These are phyloP conservation scores for Metschnikowia anglica DNA, from an alignment of 805 yeast genomes.

Conservation along the genomic window DNA sequence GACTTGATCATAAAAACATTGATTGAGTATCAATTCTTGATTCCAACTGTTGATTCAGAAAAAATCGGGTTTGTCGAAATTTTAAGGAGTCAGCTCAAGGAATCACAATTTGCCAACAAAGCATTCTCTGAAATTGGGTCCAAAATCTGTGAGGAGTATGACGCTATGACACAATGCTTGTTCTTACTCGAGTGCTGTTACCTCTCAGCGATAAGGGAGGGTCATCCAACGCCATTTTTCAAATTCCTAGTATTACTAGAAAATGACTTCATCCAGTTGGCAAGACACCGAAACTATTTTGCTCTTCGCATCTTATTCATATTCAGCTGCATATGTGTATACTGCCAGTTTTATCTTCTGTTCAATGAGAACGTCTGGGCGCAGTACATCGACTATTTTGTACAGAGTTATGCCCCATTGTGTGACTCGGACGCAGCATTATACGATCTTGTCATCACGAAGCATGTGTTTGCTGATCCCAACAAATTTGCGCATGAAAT, in stretches of 20 bases:
- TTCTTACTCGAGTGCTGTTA: slow-evolving; percentile 18
- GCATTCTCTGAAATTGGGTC: slow-evolving; percentile 14
- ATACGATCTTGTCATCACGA: slow-evolving; percentile 9
- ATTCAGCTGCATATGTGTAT: slow-evolving; percentile 22
- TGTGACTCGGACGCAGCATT: slow-evolving; percentile 9
- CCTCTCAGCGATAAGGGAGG: slow-evolving; percentile 14
- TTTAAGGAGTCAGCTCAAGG: slow-evolving; percentile 8
- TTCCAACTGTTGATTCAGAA: not conserved
- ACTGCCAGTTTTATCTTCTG: slow-evolving; percentile 25
- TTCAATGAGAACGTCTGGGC: slow-evolving; percentile 29
- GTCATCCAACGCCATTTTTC: slow-evolving; percentile 35
- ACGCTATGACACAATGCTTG: slow-evolving; percentile 10
- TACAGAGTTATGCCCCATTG: slow-evolving; percentile 4
- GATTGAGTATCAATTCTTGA: slow-evolving; percentile 6
- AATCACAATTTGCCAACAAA: slow-evolving; percentile 5
- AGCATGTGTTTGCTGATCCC: slow-evolving; percentile 2
- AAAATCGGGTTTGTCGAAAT: slow-evolving; percentile 11
- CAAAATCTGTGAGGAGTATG: slow-evolving; percentile 11
- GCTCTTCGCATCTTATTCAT: slow-evolving; percentile 29
- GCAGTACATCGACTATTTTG: slow-evolving; percentile 25
- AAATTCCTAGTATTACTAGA: slow-evolving; percentile 26
- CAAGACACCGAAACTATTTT: slow-evolving; percentile 23
- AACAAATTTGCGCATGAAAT: slow-evolving; percentile 6
- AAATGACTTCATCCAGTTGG: slow-evolving; percentile 20
- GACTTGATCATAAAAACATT: slow-evolving; percentile 6